Evolutionary conservation across 2,329 filamentous ascomycete species (phyloP).

Genomic region (Diaporthe citrichinensis): DNA sequence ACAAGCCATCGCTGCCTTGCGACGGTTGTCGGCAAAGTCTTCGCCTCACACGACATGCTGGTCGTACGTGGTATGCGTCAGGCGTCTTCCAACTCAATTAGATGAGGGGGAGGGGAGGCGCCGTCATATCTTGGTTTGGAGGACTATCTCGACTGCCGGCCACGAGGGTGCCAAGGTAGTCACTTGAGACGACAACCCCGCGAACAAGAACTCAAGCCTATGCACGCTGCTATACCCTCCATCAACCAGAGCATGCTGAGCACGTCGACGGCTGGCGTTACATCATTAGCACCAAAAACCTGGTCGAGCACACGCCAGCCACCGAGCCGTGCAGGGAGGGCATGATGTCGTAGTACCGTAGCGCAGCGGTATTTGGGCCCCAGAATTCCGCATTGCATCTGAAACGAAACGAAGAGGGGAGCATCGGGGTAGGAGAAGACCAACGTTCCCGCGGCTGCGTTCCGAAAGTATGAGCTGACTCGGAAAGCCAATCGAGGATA

Average conservation of each 20-base stretch:
- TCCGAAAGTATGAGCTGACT: slow-evolving; percentile 35
- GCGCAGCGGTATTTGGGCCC: slow-evolving; percentile 24
- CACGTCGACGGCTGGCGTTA: slow-evolving; percentile 19
- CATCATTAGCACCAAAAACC: slow-evolving; percentile 27
- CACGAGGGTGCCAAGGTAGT: slow-evolving; percentile 19
- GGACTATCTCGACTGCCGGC: slow-evolving; percentile 29
- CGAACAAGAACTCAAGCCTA: slow-evolving; percentile 24
- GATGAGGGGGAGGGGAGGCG: slow-evolving; percentile 6
- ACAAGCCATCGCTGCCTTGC: slow-evolving; percentile 40
- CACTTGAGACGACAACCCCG: slow-evolving; percentile 33
- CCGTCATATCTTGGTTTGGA: slow-evolving; percentile 13
- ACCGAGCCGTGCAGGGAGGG: slow-evolving; percentile 34
- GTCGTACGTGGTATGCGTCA: slow-evolving; percentile 18
- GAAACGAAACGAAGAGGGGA: slow-evolving; percentile 38
- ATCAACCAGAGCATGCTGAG: slow-evolving; percentile 21
- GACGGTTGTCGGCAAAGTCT: slow-evolving; percentile 13
- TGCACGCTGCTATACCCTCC: slow-evolving; percentile 29
- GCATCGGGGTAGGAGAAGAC: slow-evolving; percentile 12
- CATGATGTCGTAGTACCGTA: slow-evolving; percentile 26
- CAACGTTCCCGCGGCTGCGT: slow-evolving; percentile 34
- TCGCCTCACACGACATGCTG: slow-evolving; percentile 20
- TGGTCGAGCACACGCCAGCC: slow-evolving; percentile 32
- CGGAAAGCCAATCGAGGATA: slow-evolving; percentile 30
- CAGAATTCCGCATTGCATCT: slow-evolving; percentile 28
- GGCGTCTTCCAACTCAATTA: slow-evolving; percentile 31